These are phyloP conservation scores for Microbotryum silenes-acaulis DNA, from an alignment of 1,284 basidiomycete species.

Conservation along the genomic window DNA sequence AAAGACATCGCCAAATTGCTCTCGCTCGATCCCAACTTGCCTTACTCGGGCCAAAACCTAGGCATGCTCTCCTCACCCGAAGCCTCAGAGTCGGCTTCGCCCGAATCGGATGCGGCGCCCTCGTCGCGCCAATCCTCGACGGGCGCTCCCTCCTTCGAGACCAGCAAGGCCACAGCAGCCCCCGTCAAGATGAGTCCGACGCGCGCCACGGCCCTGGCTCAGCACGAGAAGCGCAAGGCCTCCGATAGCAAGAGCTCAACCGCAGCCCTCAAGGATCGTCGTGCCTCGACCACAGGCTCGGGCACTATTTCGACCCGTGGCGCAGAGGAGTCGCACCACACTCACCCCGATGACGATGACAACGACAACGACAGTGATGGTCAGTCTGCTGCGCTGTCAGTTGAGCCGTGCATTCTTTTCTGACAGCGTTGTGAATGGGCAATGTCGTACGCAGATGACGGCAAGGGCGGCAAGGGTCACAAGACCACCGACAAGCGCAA, in stretches of 20 bases:
- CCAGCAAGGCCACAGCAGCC: not conserved
- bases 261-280: constrained; percentile 5
- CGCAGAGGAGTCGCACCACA: not conserved
- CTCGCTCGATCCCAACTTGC: too few relatives aligned
- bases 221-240: not conserved
- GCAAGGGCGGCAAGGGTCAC: constrained; percentile 9
- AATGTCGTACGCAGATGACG: not conserved
- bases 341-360: constrained; percentile 2
- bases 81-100: not conserved
- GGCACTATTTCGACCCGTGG: not conserved
- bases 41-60: too few relatives aligned
- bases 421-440: not conserved
- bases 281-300: not conserved
- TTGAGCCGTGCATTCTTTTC: not conserved
- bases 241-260: not conserved
- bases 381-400: not conserved
- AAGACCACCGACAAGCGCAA: constrained; percentile 27
- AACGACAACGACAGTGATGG: not conserved
- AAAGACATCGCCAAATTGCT: too few relatives aligned
- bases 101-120: not conserved
- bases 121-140: constrained; percentile 1
- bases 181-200: not conserved
- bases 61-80: not conserved
- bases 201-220: not conserved
- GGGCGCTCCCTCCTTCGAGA: not conserved